Evolutionary conservation across 2,329 filamentous ascomycete genomes (phyloP).

Genomic region (Fusarium hainanense): DNA sequence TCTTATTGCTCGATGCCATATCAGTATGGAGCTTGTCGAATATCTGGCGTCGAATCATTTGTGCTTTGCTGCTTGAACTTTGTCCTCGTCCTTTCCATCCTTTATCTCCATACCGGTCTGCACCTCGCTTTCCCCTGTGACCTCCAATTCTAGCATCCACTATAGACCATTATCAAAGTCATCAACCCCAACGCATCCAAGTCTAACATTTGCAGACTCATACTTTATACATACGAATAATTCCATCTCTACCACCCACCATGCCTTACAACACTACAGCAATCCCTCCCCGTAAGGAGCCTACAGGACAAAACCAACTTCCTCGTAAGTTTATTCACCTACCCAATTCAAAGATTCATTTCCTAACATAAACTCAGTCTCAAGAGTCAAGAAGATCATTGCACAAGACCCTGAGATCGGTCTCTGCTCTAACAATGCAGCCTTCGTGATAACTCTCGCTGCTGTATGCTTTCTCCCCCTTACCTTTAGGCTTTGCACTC

Average conservation of each 20-base stretch:
- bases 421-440: constrained; percentile 91
- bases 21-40: background rate
- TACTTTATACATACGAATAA: background rate
- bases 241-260: constrained; percentile 14
- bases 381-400: constrained; percentile 96
- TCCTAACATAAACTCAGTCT: constrained; percentile 67
- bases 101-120: background rate
- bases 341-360: constrained; percentile 13
- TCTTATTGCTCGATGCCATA: background rate
- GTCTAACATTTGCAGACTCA: constrained; percentile 10
- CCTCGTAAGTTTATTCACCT: constrained; percentile 72
- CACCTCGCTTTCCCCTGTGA: constrained; percentile 3
- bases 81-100: background rate
- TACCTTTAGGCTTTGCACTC: background rate
- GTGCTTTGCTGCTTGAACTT: background rate
- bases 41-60: background rate
- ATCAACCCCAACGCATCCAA: background rate
- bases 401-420: constrained; percentile 85
- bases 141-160: background rate
- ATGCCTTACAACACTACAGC: constrained; percentile 95
- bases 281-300: constrained; percentile 82
- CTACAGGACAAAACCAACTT: constrained; percentile 85
- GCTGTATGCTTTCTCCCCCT: constrained; percentile 67
- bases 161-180: background rate
- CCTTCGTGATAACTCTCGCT: constrained; percentile 92